These are phyloP conservation scores for Colletotrichum graminicola DNA, from an alignment of 2,329 filamentous ascomycete genomes.

Conservation along the genomic window DNA sequence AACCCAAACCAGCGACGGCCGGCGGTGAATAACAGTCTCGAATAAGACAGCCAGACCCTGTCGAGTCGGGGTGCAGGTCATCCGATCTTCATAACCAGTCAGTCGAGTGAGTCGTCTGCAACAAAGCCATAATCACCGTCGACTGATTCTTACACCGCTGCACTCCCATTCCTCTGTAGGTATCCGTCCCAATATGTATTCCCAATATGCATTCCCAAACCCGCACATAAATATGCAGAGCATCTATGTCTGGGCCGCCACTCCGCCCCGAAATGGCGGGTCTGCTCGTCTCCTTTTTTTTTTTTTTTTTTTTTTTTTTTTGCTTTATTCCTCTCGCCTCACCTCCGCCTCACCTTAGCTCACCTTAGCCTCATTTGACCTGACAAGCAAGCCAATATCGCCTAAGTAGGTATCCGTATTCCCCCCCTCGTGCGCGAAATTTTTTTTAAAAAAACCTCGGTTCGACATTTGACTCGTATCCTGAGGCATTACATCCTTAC, in stretches of 20 bases:
- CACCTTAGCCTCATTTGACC: conserved; percentile 13
- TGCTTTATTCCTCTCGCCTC: too few relatives aligned
- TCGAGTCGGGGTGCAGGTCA: conserved; percentile 27
- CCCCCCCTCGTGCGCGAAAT: not conserved
- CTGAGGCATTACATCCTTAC: not conserved
- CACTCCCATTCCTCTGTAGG: not conserved
- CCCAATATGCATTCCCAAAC: not conserved
- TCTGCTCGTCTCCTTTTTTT: conserved; percentile 22
- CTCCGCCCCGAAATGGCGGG: conserved; percentile 17
- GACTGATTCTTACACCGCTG: conserved; percentile 18
- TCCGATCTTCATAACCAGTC: conserved; percentile 26
- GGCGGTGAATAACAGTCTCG: conserved; percentile 35
- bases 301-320: not conserved
- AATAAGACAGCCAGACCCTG: conserved; percentile 32
- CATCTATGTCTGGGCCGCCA: not conserved
- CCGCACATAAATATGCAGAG: not conserved
- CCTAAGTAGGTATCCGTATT: too few relatives aligned
- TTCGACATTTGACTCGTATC: not conserved
- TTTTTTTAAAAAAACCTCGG: not conserved
- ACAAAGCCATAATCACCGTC: conserved; percentile 23
- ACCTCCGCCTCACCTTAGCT: not conserved
- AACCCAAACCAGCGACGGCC: conserved; percentile 29
- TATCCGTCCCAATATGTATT: not conserved
- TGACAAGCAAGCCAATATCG: conserved; percentile 23
- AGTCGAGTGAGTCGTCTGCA: not conserved